Evolutionary conservation across 2,329 filamentous ascomycete genomes (phyloP).

Genomic region (Cladosporium phlei): DNA sequence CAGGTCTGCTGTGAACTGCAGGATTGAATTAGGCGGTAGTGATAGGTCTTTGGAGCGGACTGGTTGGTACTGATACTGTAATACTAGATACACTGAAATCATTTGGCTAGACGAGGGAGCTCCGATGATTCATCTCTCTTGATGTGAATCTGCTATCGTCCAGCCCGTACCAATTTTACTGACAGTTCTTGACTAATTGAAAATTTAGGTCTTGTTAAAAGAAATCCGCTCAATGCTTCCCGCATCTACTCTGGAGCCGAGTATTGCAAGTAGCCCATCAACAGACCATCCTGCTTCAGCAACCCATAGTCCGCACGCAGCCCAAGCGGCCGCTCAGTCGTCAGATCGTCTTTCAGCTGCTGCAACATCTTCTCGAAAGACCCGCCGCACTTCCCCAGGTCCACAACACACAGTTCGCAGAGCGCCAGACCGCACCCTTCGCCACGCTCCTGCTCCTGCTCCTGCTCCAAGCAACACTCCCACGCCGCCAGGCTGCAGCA

Average conservation of each 20-base stretch:
- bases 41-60: neutral
- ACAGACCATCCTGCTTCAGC: constrained; percentile 28
- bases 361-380: constrained; percentile 24
- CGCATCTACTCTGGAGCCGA: neutral
- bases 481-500: constrained; percentile 38
- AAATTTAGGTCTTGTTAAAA: no score
- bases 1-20: constrained; percentile 5
- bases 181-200: no score
- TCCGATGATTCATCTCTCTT: no score
- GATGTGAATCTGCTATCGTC: no score
- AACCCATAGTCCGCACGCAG: constrained; percentile 34
- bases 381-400: constrained; percentile 21
- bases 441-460: neutral
- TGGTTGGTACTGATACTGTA: neutral
- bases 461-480: constrained; percentile 26
- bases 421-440: constrained; percentile 31
- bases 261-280: constrained; percentile 20
- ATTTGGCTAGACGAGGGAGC: no score
- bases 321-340: constrained; percentile 19
- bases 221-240: neutral
- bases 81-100: neutral
- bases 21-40: neutral
- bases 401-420: constrained; percentile 27
- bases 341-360: constrained; percentile 15
- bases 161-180: no score